phyloP scores from a whole-genome alignment of 352 stramenopile genomes.

The Pythium biforme region DNA sequence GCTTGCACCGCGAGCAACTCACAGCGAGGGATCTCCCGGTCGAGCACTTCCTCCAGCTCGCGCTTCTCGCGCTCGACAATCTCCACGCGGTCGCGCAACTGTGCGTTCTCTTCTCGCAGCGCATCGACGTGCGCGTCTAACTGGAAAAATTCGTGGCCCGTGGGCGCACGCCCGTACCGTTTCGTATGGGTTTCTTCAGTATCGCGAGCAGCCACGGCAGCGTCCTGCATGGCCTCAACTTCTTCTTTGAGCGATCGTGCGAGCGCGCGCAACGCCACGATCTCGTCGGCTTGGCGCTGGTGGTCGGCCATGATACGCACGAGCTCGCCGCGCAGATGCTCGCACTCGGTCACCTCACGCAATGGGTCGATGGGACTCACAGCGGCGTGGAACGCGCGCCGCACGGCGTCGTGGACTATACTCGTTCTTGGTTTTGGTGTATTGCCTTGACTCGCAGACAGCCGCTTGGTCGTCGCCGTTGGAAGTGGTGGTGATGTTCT shows the following conservation, averaged over 20 bases:
- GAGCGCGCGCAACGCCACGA: constrained; percentile 52
- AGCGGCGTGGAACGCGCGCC: not conserved
- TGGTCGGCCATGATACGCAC: constrained; percentile 44
- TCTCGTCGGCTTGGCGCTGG: constrained; percentile 57
- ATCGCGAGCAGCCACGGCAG: not conserved
- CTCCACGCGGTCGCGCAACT: constrained; percentile 29
- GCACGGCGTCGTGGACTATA: constrained; percentile 22
- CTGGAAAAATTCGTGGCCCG: constrained; percentile 46
- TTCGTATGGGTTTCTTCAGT: not conserved
- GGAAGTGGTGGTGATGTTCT: not conserved
- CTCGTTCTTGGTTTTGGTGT: not conserved
- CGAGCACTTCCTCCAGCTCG: constrained; percentile 15
- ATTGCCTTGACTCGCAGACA: not conserved
- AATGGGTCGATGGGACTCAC: constrained; percentile 1
- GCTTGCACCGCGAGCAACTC: constrained; percentile 23
- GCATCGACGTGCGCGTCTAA: constrained; percentile 46
- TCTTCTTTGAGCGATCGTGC: constrained; percentile 55
- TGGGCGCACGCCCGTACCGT: not conserved
- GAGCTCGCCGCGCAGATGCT: constrained; percentile 45
- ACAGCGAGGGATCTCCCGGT: constrained; percentile 20
- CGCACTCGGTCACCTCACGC: constrained; percentile 30
- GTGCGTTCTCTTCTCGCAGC: constrained; percentile 39
- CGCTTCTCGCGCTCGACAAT: constrained; percentile 10
- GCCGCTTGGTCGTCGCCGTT: not conserved
- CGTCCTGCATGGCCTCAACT: constrained; percentile 42